phyloP scores from a whole-genome alignment of 164 flowering plant species.

The Litsea cubeba region DNA sequence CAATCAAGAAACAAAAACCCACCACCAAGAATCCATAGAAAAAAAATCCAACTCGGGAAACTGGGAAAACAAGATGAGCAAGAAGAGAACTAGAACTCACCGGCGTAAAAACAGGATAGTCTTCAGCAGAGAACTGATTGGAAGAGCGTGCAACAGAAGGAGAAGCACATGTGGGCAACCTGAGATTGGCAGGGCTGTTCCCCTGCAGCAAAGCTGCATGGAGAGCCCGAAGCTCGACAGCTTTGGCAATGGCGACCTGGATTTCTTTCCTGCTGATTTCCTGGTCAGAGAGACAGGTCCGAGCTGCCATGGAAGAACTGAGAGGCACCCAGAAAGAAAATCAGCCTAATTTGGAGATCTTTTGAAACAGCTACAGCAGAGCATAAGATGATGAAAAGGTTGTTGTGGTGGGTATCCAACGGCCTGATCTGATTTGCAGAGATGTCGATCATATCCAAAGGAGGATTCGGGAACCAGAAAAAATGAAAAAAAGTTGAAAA shows the following conservation, averaged over 20 bases:
- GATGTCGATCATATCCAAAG: slow-evolving; percentile 27
- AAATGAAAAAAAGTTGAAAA: neutral
- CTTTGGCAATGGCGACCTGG: slow-evolving; percentile 85
- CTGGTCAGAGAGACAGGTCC: slow-evolving; percentile 25
- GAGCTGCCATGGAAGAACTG: slow-evolving; percentile 36
- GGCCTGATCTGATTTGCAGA: slow-evolving; percentile 30
- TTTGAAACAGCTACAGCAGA: slow-evolving; percentile 1
- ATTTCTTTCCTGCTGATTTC: slow-evolving; percentile 57
- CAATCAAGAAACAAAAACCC: neutral
- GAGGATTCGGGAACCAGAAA: slow-evolving; percentile 16
- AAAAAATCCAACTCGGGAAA: neutral
- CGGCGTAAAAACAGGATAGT: slow-evolving; percentile 97
- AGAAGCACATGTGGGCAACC: slow-evolving; percentile 30
- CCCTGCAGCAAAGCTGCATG: slow-evolving; percentile 80
- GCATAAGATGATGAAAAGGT: slow-evolving; percentile 7
- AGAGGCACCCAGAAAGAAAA: slow-evolving; percentile 2
- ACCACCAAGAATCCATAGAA: neutral
- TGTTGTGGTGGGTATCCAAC: slow-evolving; percentile 21
- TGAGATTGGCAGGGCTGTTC: slow-evolving; percentile 51
- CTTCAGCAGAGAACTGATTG: slow-evolving; percentile 72
- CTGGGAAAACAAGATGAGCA: neutral
- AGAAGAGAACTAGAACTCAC: slow-evolving; percentile 38
- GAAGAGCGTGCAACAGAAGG: slow-evolving; percentile 42
- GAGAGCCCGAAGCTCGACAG: slow-evolving; percentile 86
- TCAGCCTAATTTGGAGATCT: slow-evolving; percentile 1